Base-by-base conservation (phyloP, 306 rosid genomes). In the Herpetospermum pedunculosum region DNA sequence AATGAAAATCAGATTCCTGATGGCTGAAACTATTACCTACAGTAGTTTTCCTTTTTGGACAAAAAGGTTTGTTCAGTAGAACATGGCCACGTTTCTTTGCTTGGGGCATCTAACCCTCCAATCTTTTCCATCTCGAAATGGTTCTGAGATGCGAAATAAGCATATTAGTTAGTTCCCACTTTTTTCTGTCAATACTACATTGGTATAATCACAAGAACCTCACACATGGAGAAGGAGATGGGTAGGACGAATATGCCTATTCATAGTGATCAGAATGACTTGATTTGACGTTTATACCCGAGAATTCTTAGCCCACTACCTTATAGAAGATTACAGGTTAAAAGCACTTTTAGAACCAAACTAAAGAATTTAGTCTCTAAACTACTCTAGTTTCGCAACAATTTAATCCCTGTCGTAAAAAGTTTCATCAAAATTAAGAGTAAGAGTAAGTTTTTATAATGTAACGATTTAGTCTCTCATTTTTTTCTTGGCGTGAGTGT, bases 141-240 rank as follows among this genome's bases (percentile, higher is more conserved):
- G 32, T 65, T 65, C 50, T 40, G 6, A 65, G n/a, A 5, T 40
- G 19, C 50, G 6, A 40, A 65, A 65, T 12, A 15, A 44, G 57
- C 41, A 46, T 70, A 46, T 46, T 43, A 18, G 43, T 68, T 28
- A 19, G 32, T 43, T 46, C 25, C 9, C 6, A n/a, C 50, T 65
- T 65, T 65, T 9, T 21, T 16, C 72, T 28, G 74, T 70, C 74
- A 70, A 25, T 7, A 46, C 57, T 47, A 25, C n/a, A 68, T 68
- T 68, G 73, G 54, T 12, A 38, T 12, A 32, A 23, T 68, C 50
- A 23, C 47, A 15, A 68, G 50, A 40, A 68, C 73, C 73, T 1
- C 49, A 40, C 74, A 70, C 74, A 46, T 70, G 74, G 74, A 25
- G 54, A 43, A 67, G 73, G 53, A 41, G 7, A 68, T 68, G 73